These are phyloP conservation scores for Penicillium sp. DNA, from an alignment of 2,329 filamentous ascomycete genomes.

Conservation along the genomic window DNA sequence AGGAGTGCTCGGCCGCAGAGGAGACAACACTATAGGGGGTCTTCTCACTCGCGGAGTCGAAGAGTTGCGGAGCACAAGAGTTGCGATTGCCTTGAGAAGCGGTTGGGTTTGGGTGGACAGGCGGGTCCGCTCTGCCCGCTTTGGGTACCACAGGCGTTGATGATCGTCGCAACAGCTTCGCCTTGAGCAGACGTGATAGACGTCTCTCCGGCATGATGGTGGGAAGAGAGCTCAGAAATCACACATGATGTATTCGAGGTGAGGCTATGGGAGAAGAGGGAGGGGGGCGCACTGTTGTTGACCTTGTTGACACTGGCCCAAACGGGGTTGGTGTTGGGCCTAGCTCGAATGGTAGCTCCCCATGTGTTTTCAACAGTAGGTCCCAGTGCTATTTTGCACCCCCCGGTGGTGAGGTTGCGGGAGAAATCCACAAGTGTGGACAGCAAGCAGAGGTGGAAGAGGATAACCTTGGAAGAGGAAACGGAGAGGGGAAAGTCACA, in stretches of 20 bases:
- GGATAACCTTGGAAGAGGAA: background rate
- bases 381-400: background rate
- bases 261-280: background rate
- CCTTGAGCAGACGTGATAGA: conserved; percentile 40
- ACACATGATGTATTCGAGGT: conserved; percentile 1
- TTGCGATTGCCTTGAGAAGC: conserved; percentile 5
- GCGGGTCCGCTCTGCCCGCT: conserved; percentile 32
- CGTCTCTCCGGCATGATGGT: conserved; percentile 37
- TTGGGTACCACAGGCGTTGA: conserved; percentile 34
- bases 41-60: conserved; percentile 27
- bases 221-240: conserved; percentile 2
- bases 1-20: conserved; percentile 21
- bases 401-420: too few species aligned
- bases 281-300: conserved; percentile 1
- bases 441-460: background rate
- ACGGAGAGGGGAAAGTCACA: conserved; percentile 2
- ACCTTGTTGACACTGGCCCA: background rate
- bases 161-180: conserved; percentile 43
- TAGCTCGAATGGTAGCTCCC: background rate
- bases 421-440: too few species aligned
- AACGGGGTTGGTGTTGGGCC: conserved; percentile 5
- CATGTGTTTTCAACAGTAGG: background rate
- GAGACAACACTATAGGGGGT: conserved; percentile 31
- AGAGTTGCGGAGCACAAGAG: conserved; percentile 24
- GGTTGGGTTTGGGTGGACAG: conserved; percentile 28